These are phyloP conservation scores for Penicillium antarcticum DNA, from an alignment of 495 filamentous ascomycete species.

Conservation along the genomic window DNA sequence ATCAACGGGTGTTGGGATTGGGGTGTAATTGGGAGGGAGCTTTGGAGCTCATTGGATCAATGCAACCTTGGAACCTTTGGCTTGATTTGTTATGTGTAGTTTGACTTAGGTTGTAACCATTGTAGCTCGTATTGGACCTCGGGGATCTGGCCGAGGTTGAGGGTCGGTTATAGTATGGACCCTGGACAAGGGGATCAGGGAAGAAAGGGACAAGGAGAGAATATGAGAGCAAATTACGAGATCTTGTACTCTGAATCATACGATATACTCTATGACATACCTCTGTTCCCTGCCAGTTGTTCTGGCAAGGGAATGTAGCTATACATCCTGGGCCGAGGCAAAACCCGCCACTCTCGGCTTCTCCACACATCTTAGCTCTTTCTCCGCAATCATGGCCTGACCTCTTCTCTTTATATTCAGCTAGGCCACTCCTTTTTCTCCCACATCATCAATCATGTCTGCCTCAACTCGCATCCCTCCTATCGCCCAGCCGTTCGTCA, in stretches of 20 bases:
- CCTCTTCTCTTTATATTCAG: conserved; percentile 15
- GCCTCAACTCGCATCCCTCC: conserved; percentile 62
- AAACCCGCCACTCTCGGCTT: conserved; percentile 24
- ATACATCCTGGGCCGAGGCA: conserved; percentile 23
- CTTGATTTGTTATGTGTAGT: neutral
- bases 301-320: neutral
- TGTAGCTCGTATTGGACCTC: conserved; percentile 5
- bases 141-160: conserved; percentile 16
- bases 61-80: neutral
- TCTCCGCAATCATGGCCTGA: conserved; percentile 26
- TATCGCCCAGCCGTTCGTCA: conserved; percentile 65
- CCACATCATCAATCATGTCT: conserved; percentile 42
- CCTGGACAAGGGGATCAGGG: neutral
- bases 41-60: conserved; percentile 9
- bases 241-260: too few species aligned
- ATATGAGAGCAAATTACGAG: neutral
- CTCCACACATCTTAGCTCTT: conserved; percentile 17
- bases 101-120: neutral
- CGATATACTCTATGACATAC: too few species aligned
- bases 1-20: conserved; percentile 8
- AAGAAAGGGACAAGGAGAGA: neutral
- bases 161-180: too few species aligned
- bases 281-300: neutral
- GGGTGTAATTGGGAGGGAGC: conserved; percentile 4
- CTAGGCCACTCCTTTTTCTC: neutral